phyloP scores from a whole-genome alignment of 306 rosid species.

The Pueraria montana region DNA sequence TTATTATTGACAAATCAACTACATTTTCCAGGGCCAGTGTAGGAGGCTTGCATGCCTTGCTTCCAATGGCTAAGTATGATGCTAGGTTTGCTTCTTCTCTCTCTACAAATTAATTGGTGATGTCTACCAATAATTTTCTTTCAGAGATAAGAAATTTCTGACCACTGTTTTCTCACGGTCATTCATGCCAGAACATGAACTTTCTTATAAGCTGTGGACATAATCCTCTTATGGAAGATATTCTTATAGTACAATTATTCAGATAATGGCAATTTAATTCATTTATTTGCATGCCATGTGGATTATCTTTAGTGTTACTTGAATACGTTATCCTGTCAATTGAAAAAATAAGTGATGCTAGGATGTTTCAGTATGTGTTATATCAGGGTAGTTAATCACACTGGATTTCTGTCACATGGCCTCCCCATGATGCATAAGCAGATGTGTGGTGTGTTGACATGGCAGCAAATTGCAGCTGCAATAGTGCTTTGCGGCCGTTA shows the following conservation, averaged over 20 bases:
- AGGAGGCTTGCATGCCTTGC: conserved; percentile 65
- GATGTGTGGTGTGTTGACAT: conserved; percentile 1
- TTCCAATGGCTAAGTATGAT: conserved; percentile 62
- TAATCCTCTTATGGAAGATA: conserved; percentile 39
- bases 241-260: conserved; percentile 16
- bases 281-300: conserved; percentile 26
- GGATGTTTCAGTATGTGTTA: conserved; percentile 30
- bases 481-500: not conserved
- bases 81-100: conserved; percentile 60
- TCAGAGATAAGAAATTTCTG: conserved; percentile 47
- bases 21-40: conserved; percentile 67
- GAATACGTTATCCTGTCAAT: conserved; percentile 38
- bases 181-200: conserved; percentile 46
- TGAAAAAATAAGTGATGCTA: conserved; percentile 33
- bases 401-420: not conserved
- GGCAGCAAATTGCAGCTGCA: conserved; percentile 21
- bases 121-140: conserved; percentile 48
- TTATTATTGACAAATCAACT: conserved; percentile 54
- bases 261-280: conserved; percentile 35
- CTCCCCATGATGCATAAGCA: not conserved
- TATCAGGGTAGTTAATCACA: conserved; percentile 14
- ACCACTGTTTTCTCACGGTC: conserved; percentile 40
- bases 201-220: conserved; percentile 40
- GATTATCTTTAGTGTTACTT: conserved; percentile 26
- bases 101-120: conserved; percentile 56